phyloP scores from a whole-genome alignment of 345 rosid genomes.

The Populus simonii region DNA sequence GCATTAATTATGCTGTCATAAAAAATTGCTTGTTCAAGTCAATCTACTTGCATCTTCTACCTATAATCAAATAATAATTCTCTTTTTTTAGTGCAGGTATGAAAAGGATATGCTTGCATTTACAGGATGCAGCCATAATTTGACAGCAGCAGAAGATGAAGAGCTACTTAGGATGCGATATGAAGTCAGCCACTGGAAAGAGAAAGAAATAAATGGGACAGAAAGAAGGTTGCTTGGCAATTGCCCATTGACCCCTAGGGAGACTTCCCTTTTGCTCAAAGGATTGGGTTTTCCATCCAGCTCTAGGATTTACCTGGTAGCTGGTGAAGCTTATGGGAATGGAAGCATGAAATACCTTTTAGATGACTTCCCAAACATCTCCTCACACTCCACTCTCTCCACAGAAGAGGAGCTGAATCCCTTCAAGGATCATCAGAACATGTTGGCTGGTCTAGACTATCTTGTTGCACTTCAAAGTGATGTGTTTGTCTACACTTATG shows the following conservation, averaged over 20 bases:
- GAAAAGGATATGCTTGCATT: slow-evolving; percentile 99
- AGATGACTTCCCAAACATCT: slow-evolving; percentile 67
- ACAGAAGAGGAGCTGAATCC: slow-evolving; percentile 69
- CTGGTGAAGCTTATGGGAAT: slow-evolving; percentile 90
- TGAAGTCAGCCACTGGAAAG: slow-evolving; percentile 89
- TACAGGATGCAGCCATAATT: slow-evolving; percentile 90
- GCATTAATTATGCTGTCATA: not conserved
- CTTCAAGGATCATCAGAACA: slow-evolving; percentile 78
- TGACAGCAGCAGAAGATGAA: slow-evolving; percentile 77
- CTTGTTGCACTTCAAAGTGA: slow-evolving; percentile 85
- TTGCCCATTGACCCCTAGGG: slow-evolving; percentile 92
- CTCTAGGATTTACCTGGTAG: slow-evolving; percentile 87
- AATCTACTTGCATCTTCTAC: not conserved
- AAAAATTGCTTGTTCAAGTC: not conserved
- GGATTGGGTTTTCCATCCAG: slow-evolving; percentile 70
- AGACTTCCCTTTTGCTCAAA: slow-evolving; percentile 84
- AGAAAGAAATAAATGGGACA: slow-evolving; percentile 86
- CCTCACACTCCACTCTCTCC: slow-evolving; percentile 81
- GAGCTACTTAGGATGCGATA: slow-evolving; percentile 74
- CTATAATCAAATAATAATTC: not conserved
- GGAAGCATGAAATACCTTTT: slow-evolving; percentile 75
- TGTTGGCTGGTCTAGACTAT: slow-evolving; percentile 92
- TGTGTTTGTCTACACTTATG: slow-evolving; percentile 79
- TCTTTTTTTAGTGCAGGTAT: slow-evolving; percentile 46
- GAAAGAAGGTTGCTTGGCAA: slow-evolving; percentile 87